Evolutionary conservation across 208 protist species (phyloP), one percentile per base, ranked within the genome.

Genomic region (Crithidia sp.): DNA sequence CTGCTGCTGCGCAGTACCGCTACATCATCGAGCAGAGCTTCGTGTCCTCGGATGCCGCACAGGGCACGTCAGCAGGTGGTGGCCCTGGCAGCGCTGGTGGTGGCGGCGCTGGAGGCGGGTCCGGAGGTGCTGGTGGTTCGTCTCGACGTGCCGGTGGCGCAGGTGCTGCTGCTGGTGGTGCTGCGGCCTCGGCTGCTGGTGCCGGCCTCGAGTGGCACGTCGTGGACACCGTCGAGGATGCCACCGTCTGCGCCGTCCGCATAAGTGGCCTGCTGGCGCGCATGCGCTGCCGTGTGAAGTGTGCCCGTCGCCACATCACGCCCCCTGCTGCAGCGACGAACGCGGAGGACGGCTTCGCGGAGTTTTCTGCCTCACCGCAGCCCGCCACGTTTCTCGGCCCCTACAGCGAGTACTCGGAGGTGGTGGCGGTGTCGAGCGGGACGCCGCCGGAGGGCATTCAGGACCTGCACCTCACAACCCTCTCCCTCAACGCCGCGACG

Each of bases 261-360:
- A 78, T 92, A 40, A 76, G 77, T 36, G 82, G 79, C 0, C 79
- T 86, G 39, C 69, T 86, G 9, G 78, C 67, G 0, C 90, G 91
- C 55, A 79, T 96, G 74, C 92, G 94, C 0, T 96, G 85, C 61
- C 92, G 94, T 37, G 87, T 98, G 57, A 90, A 90, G 74, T 93
- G 83, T 70, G 72, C 65, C 16, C 81, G 79, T 4, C 68, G 59
- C 64, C 50, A 36, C 47, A 28, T 28, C 28, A 65, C 8, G 16
- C 40, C 53, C 9, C 39, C 40, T n/a, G 8, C 50, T 28, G 39
- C 61, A 37, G 52, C 58, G 9, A n/a, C 50, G 6, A 2, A 2
- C 6, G n/a, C 12, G 2, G 40, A 16, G 7, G 61, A 58, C 52
- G 17, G 10, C 61, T 14, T 5, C 13, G 19, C 28, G 2, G 60